Base-by-base conservation (phyloP, 352 stramenopile genomes). In the Phytophthora multivora region DNA sequence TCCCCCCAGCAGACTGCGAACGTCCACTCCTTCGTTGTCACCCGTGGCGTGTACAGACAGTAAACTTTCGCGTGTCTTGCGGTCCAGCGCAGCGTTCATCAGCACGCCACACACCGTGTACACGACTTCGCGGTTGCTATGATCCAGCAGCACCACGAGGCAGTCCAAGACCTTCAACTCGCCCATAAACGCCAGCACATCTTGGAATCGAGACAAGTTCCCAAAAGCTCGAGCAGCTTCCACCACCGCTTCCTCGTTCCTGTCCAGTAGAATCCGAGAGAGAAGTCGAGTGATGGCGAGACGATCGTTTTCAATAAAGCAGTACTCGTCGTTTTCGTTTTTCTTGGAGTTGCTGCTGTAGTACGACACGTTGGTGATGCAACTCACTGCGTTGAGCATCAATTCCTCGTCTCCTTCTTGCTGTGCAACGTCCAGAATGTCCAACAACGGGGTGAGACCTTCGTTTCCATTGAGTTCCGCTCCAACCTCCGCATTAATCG, bases 291-390 rank as follows among this genome's bases (percentile, higher is more conserved):
- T 64, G 39, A 88, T 78, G n/a, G 52, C 63, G 3, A 85, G 31
- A 18, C 76, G 73, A 52, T 86, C 65, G 31, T 45, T 43, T 19
- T 85, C 73, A 8, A 89, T 77, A 48, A 89, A 88, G 38, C 61
- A 50, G 18, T 61, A 64, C 5, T 30, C 21, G 13, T 11, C 43
- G 12, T n/a, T 26, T 21, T 60, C 7, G 9, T 16, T 3, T 55
- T 35, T 21, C 30, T 33, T 10, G 21, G 21, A 1, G 46, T 13
- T 15, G 50, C 50, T 15, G 11, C 64, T 73, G 55, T 75, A 96
- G 66, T 91, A 97, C 2, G 83, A 95, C n/a, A 96, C 59, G 46
- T 97, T 96, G 8, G 89, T 96, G 63, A 96, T 69, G 26, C 83
- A 91, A 59, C 85, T 94, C 8, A 96, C 86, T 4, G 91, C 74